Base-by-base conservation (phyloP, 202 grass and related monocot species). In the Saccharum hybrid region DNA sequence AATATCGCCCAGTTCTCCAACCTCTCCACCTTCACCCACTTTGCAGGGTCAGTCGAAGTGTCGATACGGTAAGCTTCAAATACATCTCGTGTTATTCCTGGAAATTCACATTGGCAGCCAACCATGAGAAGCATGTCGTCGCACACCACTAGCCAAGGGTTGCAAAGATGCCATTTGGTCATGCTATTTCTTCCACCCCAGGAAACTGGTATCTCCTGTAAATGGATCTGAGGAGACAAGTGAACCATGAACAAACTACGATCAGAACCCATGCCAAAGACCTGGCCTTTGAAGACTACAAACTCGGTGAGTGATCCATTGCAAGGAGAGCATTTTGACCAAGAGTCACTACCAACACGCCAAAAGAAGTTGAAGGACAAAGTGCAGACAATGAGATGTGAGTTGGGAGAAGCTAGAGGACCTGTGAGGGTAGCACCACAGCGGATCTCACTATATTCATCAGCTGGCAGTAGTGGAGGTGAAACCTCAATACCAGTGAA, bases 341-440 rank as follows among this genome's bases (percentile, higher is more conserved):
- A 91, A 38, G n/a, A 28, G 14, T 12, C 6, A 60, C 57, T 75
- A 18, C 79, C 86, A 16, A 78, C 46, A 60, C 39, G 64, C 91
- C 88, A 90, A 21, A 61, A 33, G 10, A 88, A 83, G 10, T 90
- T 76, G 36, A 34, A 33, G 7, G 16, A 15, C 1, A 0, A 19
- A 54, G 8, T 23, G 19, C 45, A 45, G 5, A 83, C n/a, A 42
- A 89, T 41, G 31, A 92, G 37, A n/a, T 77, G 49, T 1, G 73
- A 86, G 41, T 66, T 62, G 0, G 71, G 83, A 16, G 40, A 86
- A 28, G 80, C 52, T 15, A 78, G 16, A 4, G 83, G 83, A 77
- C 57, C 49, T 10, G 80, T 81, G 56, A 88, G 75, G 19, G 42
- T 52, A 63, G 42, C 67, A 38, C 54, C 67, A 49, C 23, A 64